phyloP scores from a whole-genome alignment of 2,329 filamentous ascomycete genomes.

The Verticillium klebahnii region DNA sequence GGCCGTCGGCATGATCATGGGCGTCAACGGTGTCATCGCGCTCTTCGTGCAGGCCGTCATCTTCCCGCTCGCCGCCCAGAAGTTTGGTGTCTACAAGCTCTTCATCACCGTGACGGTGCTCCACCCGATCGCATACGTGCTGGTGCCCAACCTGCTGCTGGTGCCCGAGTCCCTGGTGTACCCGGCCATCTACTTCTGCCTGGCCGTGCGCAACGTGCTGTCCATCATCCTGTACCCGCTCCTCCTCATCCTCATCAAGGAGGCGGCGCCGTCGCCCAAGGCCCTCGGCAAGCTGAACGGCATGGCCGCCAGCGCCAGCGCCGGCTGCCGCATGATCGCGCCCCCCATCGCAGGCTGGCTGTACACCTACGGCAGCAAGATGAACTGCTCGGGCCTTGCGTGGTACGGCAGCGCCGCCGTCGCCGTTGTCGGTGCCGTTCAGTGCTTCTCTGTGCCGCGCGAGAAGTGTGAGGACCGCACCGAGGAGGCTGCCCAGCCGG shows the following conservation, averaged over 20 bases:
- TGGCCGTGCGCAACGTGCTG: constrained; percentile 55
- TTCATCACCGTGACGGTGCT: constrained; percentile 55
- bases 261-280: constrained; percentile 52
- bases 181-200: constrained; percentile 53
- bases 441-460: constrained; percentile 52
- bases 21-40: constrained; percentile 54
- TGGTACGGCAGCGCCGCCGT: constrained; percentile 60
- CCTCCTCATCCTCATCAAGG: constrained; percentile 63
- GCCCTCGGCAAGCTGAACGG: constrained; percentile 63
- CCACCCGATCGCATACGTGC: constrained; percentile 57
- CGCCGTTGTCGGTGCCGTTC: constrained; percentile 51
- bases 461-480: constrained; percentile 9
- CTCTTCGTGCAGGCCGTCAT: constrained; percentile 55
- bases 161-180: constrained; percentile 48
- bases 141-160: constrained; percentile 54
- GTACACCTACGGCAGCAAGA: constrained; percentile 54
- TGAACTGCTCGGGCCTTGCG: constrained; percentile 55
- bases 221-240: constrained; percentile 63
- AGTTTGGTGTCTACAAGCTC: constrained; percentile 53
- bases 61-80: constrained; percentile 56
- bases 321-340: constrained; percentile 62
- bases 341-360: constrained; percentile 61
- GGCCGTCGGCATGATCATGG: constrained; percentile 57
- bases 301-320: constrained; percentile 60
- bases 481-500: constrained; percentile 8